A percentile compares a stretch with the other conserved stretches of the same genome.
phyloP scores from a whole-genome alignment of 148 eudicot species.

The Arctostaphylos glauca region DNA sequence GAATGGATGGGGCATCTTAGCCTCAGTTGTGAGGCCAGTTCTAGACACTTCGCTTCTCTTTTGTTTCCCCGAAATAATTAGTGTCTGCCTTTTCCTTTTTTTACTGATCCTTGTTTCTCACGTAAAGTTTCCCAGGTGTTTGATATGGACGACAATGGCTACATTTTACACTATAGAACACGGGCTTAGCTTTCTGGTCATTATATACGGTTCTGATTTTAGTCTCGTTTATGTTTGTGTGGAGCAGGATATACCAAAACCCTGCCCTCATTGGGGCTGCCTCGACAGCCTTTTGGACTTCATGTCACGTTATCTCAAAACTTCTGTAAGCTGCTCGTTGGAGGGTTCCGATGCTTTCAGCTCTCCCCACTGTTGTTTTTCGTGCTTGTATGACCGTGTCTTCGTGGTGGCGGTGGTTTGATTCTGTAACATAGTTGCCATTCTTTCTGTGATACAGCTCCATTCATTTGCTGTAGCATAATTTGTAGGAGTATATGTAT shows the following conservation, averaged over 20 bases:
- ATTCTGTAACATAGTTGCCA: constrained; percentile 23
- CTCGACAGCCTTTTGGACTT: constrained; percentile 95
- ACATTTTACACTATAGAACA: neutral
- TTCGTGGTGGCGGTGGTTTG: neutral
- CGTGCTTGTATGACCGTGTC: neutral
- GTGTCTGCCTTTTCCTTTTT: neutral
- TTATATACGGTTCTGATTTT: neutral
- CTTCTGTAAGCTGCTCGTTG: constrained; percentile 45
- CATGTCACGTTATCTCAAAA: constrained; percentile 81
- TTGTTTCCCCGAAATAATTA: too few relatives aligned
- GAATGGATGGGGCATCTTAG: neutral
- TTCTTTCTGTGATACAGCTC: constrained; percentile 36
- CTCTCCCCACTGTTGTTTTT: constrained; percentile 16
- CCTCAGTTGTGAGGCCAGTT: neutral
- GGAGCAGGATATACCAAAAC: constrained; percentile 85
- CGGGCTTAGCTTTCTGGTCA: neutral
- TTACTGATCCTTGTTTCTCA: neutral
- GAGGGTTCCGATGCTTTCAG: constrained; percentile 16
- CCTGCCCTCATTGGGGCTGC: constrained; percentile 86
- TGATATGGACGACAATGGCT: neutral
- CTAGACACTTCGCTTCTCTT: neutral
- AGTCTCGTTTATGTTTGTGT: neutral
- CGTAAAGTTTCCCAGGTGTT: neutral
- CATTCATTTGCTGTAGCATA: constrained; percentile 24
- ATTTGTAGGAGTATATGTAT: constrained; percentile 51